A percentile compares a stretch with the other conserved stretches of the same genome.
Evolutionary conservation across 2,329 filamentous ascomycete genomes (phyloP).

Genomic region (Verticillium zaregamsianum): DNA sequence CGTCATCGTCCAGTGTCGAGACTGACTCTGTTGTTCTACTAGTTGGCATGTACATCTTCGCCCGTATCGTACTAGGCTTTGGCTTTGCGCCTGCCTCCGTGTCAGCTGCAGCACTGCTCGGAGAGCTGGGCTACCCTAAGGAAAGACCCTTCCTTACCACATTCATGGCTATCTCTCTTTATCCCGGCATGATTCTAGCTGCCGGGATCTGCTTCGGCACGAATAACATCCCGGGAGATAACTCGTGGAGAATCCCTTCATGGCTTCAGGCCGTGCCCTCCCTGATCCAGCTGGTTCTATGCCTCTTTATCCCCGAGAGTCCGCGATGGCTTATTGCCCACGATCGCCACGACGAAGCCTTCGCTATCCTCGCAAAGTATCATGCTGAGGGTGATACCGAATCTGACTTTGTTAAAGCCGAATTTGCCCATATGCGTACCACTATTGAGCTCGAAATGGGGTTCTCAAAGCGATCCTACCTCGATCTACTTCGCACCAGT

Average conservation of each 20-base stretch:
- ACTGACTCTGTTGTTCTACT: neutral
- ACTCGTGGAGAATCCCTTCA: constrained; percentile 65
- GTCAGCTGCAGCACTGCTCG: constrained; percentile 52
- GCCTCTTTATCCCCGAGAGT: constrained; percentile 76
- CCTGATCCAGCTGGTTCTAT: constrained; percentile 61
- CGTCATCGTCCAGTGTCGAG: constrained; percentile 2
- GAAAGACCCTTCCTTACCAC: constrained; percentile 54
- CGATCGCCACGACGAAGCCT: constrained; percentile 63
- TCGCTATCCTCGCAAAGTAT: constrained; percentile 48
- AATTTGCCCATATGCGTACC: constrained; percentile 55
- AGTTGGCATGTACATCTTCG: constrained; percentile 51
- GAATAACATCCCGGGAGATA: constrained; percentile 27
- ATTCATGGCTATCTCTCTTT: constrained; percentile 39
- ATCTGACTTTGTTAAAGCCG: constrained; percentile 50
- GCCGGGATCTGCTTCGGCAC: constrained; percentile 46
- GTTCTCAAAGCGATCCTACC: constrained; percentile 45
- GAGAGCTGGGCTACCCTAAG: constrained; percentile 57
- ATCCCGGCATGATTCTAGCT: constrained; percentile 30
- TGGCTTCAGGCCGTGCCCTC: constrained; percentile 68
- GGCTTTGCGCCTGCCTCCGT: constrained; percentile 57
- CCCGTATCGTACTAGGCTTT: constrained; percentile 54
- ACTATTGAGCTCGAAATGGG: constrained; percentile 52
- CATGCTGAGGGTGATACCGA: constrained; percentile 38
- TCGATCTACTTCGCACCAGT: constrained; percentile 42
- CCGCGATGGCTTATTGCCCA: constrained; percentile 74